These are phyloP conservation scores for Syzygium grande DNA, from an alignment of 345 rosid genomes.

Conservation along the genomic window DNA sequence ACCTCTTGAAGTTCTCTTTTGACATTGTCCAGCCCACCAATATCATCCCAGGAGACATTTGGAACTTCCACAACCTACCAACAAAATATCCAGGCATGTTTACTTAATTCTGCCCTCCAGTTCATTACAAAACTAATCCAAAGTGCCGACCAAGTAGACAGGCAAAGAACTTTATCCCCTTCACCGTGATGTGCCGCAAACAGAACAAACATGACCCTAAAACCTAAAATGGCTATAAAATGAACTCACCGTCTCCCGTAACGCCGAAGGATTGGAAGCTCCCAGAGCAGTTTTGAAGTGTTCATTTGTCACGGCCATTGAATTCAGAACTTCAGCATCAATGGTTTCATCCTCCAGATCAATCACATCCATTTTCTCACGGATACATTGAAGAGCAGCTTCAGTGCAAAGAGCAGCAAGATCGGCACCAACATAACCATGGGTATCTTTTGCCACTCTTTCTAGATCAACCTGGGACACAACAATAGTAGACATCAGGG, in stretches of 20 bases:
- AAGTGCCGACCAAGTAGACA: not conserved
- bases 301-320: conserved; percentile 86
- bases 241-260: conserved; percentile 10
- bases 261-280: conserved; percentile 9
- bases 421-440: conserved; percentile 96
- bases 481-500: not conserved
- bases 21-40: conserved; percentile 90
- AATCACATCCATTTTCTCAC: conserved; percentile 96
- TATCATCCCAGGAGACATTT: conserved; percentile 79
- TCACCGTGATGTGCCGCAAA: not conserved
- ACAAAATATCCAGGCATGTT: not conserved
- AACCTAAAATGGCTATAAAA: not conserved
- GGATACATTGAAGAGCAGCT: conserved; percentile 92
- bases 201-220: not conserved
- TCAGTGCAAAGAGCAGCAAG: conserved; percentile 94
- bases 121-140: not conserved
- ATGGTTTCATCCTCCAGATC: conserved; percentile 90
- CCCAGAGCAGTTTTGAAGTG: conserved; percentile 68
- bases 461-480: conserved; percentile 69
- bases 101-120: not conserved
- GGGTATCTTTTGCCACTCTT: conserved; percentile 78
- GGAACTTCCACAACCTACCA: conserved; percentile 95
- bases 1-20: conserved; percentile 96
- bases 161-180: not conserved
- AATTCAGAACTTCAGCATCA: conserved; percentile 83